Base-by-base conservation (phyloP, 257 asterid genomes). In the Galeopsis tetrahit region DNA sequence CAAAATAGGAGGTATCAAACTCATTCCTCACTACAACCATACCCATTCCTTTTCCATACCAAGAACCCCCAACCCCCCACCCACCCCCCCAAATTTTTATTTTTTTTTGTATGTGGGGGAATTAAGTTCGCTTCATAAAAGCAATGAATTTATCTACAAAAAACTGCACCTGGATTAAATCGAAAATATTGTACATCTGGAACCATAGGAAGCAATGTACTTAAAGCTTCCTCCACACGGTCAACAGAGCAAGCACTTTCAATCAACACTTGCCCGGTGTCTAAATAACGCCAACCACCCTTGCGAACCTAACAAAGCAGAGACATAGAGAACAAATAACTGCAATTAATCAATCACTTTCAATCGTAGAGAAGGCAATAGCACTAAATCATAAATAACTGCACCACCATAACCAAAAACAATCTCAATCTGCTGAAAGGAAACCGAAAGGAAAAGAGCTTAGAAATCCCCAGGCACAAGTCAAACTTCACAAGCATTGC, bases 171-270 rank as follows among this genome's bases (percentile, higher is more conserved):
- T 90, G 99, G 99, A 83, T 95, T 92, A 76, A 92, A 95, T 43
- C 99, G 98, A 79, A 82, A 92, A 85, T 95, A 95, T 70, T 86
- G 86, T 61, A 95, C 91, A 83, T 87, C 96, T 52, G 98, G 97
- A 83, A 95, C 95, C 96, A 95, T 84, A 73, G 96, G 96, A 75
- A 90, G 97, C 88, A 95, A 78, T 65, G 98, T 85, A 78, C 94
- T 85, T 75, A 95, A 85, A 71, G 98, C 88, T 85, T 95, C 99
- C 83, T 95, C 99, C 73, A 90, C 99, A 60, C 99, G 93, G 71
- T 95, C 99, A 76, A 90, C 97, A 68, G 98, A 95, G 84, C 99
- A 95, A 70, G 97, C 98, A 80, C 99, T 95, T 81, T 95, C 98
- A 72, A 95, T 88, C 87, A 95, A 78, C 76, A 95, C 97, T 82